These are phyloP conservation scores for Thermothielavioides terrestris DNA, from an alignment of 495 filamentous ascomycete species.

Conservation along the genomic window DNA sequence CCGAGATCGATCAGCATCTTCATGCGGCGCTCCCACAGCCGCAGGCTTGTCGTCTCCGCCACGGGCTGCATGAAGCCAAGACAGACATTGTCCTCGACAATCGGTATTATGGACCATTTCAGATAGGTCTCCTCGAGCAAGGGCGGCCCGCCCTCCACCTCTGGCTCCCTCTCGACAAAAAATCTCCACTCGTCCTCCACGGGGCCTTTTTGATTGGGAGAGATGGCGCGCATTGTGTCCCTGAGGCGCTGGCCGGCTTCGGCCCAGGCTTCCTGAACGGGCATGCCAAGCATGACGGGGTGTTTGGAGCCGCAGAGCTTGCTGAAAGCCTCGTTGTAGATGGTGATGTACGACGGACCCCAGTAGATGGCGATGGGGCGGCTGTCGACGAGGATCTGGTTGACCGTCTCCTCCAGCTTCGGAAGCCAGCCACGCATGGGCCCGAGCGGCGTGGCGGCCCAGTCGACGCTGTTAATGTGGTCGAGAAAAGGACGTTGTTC, in stretches of 20 bases:
- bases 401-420: slow-evolving; percentile 50
- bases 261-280: slow-evolving; percentile 29
- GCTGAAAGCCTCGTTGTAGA: slow-evolving; percentile 41
- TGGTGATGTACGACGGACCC: slow-evolving; percentile 35
- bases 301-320: slow-evolving; percentile 31
- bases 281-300: slow-evolving; percentile 29
- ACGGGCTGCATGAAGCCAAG: slow-evolving; percentile 32
- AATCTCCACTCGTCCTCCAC: slow-evolving; percentile 32
- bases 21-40: slow-evolving; percentile 34
- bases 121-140: slow-evolving; percentile 56
- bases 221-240: slow-evolving; percentile 20
- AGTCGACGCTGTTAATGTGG: slow-evolving; percentile 37
- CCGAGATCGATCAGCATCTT: slow-evolving; percentile 31
- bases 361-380: slow-evolving; percentile 51
- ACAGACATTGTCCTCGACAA: slow-evolving; percentile 45
- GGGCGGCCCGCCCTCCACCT: slow-evolving; percentile 28
- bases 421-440: slow-evolving; percentile 50
- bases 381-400: slow-evolving; percentile 55
- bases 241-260: slow-evolving; percentile 29
- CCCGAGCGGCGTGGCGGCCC: slow-evolving; percentile 51
- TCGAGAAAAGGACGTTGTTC: slow-evolving; percentile 28
- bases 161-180: slow-evolving; percentile 37
- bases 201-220: slow-evolving; percentile 14
- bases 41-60: slow-evolving; percentile 27
- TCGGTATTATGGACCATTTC: slow-evolving; percentile 52